phyloP scores from a whole-genome alignment of 768 basidiomycete species.

The Lentinula aciculospora region DNA sequence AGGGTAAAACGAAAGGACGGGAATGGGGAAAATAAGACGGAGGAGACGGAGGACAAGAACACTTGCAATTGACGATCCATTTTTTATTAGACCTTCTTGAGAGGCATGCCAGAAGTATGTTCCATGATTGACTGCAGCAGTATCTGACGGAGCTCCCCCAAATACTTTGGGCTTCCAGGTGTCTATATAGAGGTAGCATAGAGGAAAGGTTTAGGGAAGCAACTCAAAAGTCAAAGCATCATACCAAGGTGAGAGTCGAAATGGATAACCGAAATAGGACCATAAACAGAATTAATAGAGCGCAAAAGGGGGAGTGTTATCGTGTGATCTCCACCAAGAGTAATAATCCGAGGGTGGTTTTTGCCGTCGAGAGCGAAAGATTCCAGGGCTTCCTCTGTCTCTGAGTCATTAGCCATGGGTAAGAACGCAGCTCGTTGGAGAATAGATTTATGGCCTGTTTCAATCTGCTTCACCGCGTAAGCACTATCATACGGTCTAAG shows the following conservation, averaged over 20 bases:
- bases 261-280: constrained; percentile 77
- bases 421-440: constrained; percentile 61
- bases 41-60: constrained; percentile 25
- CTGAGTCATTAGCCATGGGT: constrained; percentile 55
- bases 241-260: constrained; percentile 73
- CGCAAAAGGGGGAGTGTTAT: constrained; percentile 61
- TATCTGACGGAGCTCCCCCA: constrained; percentile 65
- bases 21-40: too few relatives aligned
- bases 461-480: constrained; percentile 69
- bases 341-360: constrained; percentile 74
- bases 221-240: constrained; percentile 11
- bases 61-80: constrained; percentile 83
- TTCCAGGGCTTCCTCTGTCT: constrained; percentile 49
- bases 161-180: constrained; percentile 76
- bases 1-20: constrained; percentile 11
- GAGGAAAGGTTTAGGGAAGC: constrained; percentile 2
- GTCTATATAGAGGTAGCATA: constrained; percentile 28
- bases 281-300: constrained; percentile 72
- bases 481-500: constrained; percentile 65
- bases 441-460: constrained; percentile 63
- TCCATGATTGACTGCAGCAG: constrained; percentile 79
- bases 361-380: constrained; percentile 66
- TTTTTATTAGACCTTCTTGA: constrained; percentile 73
- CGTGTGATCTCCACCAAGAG: constrained; percentile 80
- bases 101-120: constrained; percentile 91